A percentile compares a stretch with the other conserved stretches of the same genome.
phyloP scores from a whole-genome alignment of 2,329 filamentous ascomycete genomes.

The Colletotrichum lini region DNA sequence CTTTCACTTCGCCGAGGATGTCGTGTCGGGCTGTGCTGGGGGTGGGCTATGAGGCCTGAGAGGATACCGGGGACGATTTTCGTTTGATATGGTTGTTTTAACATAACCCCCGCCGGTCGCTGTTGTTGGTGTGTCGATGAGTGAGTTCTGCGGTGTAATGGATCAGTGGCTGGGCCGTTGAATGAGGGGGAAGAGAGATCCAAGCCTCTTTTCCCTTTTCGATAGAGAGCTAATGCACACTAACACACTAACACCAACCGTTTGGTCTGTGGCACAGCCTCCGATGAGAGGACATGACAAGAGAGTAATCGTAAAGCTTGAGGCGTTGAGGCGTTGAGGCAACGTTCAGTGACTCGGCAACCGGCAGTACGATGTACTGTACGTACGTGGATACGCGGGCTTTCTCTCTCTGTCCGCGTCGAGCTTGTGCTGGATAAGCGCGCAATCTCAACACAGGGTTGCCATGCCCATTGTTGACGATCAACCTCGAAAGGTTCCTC shows the following conservation, averaged over 20 bases:
- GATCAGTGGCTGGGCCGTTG: slow-evolving; percentile 26
- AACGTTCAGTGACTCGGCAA: too few species aligned
- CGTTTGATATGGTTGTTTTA: slow-evolving; percentile 31
- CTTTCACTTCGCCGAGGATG: slow-evolving; percentile 40
- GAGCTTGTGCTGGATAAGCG: slow-evolving; percentile 28
- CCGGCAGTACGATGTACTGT: too few species aligned
- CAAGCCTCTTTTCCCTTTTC: neutral
- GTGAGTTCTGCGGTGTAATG: slow-evolving; percentile 8
- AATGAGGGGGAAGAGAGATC: neutral
- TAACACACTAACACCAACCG: neutral
- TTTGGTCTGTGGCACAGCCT: neutral
- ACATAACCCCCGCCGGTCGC: slow-evolving; percentile 15
- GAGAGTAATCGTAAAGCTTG: neutral
- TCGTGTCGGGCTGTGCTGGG: slow-evolving; percentile 30
- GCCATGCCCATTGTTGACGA: slow-evolving; percentile 5
- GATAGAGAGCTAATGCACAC: neutral
- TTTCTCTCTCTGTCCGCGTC: neutral
- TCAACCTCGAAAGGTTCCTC: slow-evolving; percentile 13
- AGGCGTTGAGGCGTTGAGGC: too few species aligned
- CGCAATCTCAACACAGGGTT: slow-evolving; percentile 11
- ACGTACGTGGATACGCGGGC: neutral
- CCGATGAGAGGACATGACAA: neutral
- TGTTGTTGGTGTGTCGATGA: neutral
- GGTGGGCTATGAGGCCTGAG: slow-evolving; percentile 8
- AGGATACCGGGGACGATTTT: slow-evolving; percentile 22